These are phyloP conservation scores for Gonapodya prolifera DNA, from an alignment of 192 early-diverging fungal genomes.

Conservation along the genomic window DNA sequence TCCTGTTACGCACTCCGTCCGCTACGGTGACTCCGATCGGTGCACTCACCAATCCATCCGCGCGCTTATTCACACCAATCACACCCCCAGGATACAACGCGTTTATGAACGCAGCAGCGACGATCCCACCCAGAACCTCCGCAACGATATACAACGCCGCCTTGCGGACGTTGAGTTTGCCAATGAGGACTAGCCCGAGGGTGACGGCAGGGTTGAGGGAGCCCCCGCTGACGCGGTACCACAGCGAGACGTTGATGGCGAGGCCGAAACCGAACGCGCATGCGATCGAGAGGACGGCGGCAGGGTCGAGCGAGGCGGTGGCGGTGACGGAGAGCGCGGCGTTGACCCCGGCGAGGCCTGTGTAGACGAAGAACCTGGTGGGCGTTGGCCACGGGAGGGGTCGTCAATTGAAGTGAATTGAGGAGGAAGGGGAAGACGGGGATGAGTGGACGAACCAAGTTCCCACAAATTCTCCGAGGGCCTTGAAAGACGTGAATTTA, in stretches of 20 bases:
- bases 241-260: constrained; percentile 26
- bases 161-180: constrained; percentile 26
- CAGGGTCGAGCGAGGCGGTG: background rate
- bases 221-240: constrained; percentile 37
- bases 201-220: constrained; percentile 53
- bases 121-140: constrained; percentile 39
- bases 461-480: background rate
- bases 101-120: constrained; percentile 25
- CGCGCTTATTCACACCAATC: constrained; percentile 21
- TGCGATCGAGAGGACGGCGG: background rate
- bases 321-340: background rate
- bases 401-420: too few species aligned
- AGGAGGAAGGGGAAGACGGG: too few species aligned
- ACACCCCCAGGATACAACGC: constrained; percentile 9
- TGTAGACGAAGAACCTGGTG: background rate
- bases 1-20: too few species aligned
- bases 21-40: too few species aligned
- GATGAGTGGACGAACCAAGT: too few species aligned
- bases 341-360: background rate
- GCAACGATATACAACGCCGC: constrained; percentile 38
- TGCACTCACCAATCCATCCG: too few species aligned
- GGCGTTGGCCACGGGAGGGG: too few species aligned
- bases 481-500: too few species aligned
- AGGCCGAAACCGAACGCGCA: constrained; percentile 27
- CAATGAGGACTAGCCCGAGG: constrained; percentile 34